Base-by-base conservation (phyloP, 257 asterid genomes). In the Ocimum tenuiflorum region DNA sequence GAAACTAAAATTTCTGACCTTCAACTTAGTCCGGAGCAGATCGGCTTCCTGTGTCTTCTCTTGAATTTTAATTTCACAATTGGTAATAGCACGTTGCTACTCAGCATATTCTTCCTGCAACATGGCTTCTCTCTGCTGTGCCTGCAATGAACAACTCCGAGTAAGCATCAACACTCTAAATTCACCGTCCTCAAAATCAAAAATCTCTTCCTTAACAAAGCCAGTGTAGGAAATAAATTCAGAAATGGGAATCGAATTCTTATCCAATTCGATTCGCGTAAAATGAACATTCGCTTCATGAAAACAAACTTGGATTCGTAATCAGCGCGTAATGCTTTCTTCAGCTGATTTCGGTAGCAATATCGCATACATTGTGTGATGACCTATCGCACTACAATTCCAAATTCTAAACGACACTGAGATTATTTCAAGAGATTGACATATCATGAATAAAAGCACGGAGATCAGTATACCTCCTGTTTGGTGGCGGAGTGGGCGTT, bases 401-500 rank as follows among this genome's bases (percentile, higher is more conserved):
- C 20, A 35, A 17, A 19, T 65, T 43, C 39, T 12, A 38, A 27
- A 31, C 43, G 10, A 9, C 29, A n/a, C n/a, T n/a, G n/a, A n/a
- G n/a, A n/a, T n/a, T n/a, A n/a, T n/a, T 7, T 47, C 52, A 55
- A 36, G 12, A 65, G 62, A 51, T 2, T 38, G 13, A 22, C 1
- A 3, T 39, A 41, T 58, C 1, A 3, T 1, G 3, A 35, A 49
- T 13, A 59, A 55, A 38, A 39, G 15, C 46, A 51, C 18, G 6
- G 29, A 57, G 54, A n/a, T 1, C 6, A 14, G 7, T 9, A 24
- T 29, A 88, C 74, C 92, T 90, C 90, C 42, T 83, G 84, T 76
- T 90, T 94, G 81, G 99, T 94, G 58, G 99, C 55, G 56, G 96
- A 88, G 79, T 90, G 99, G 58, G 99, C 79, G 80, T 86, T 86